Evolutionary conservation across 306 rosid species (phyloP), one percentile per base, ranked within the genome.

Genomic region (Rubus idaeus): DNA sequence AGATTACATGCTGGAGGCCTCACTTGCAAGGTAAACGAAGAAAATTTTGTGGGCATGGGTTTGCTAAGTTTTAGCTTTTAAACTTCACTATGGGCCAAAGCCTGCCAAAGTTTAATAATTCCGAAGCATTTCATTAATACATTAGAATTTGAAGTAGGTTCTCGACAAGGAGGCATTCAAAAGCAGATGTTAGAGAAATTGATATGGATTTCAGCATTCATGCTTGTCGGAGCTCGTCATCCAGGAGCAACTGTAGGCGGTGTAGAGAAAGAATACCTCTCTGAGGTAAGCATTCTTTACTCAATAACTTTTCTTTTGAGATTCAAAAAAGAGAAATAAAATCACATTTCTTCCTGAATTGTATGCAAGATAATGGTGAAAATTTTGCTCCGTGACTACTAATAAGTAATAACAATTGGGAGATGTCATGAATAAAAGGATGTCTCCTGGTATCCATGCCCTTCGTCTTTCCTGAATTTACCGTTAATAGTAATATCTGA

Each of bases 161-260:
- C 90, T 92, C n/a, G 87, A 78, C 42, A 87, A 88, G 90, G 93
- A 92, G 75, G 91, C 86, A 18, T 92, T 85, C 91, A 88, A 71
- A 95, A 90, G 79, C 97, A 92, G 86, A 95, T 92, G 97, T 82
- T 92, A 47, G 99, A 95, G 88, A 95, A 95, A 89, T 85, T 95
- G 70, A 92, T 95, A 83, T 95, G 99, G 99, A 92, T 95, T 80
- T 90, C 84, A 42, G 87, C 99, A 16, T 90, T 92, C 84, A 95
- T 95, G 99, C 96, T 95, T 80, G 99, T 92, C 47, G 97, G 99
- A 84, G 86, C 97, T 67, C 97, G 97, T 78, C 90, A 89, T 78
- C 96, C 94, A 6, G 91, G 97, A 52, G 88, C 90, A 71, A 70
- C 91, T 70, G 94, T 95, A 5, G 99, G 99, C 76, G 85, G 50